Percentiles rank a stretch among this genome's conserved stretches.
Evolutionary conservation across 2,329 filamentous ascomycete species (phyloP).

Genomic region (Fusarium mexicanum): DNA sequence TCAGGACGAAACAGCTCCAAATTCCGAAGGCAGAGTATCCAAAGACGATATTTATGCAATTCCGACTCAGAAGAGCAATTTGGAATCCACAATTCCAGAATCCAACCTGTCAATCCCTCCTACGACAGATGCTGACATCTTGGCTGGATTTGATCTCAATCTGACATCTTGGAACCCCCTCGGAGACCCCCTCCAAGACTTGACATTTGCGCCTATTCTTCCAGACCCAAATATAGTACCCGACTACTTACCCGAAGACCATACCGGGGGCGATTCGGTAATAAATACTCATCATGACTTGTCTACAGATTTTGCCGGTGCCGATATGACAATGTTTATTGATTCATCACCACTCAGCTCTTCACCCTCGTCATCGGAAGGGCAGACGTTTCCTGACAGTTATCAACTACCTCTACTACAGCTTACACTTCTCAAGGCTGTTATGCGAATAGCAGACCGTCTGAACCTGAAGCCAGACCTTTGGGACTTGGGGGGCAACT

Average conservation of each 20-base stretch:
- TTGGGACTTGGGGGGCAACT: conserved; percentile 58
- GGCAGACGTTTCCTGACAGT: conserved; percentile 54
- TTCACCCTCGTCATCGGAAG: conserved; percentile 29
- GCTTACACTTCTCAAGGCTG: conserved; percentile 58
- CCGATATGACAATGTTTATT: conserved; percentile 31
- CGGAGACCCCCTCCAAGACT: conserved; percentile 28
- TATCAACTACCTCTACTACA: conserved; percentile 60
- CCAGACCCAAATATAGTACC: conserved; percentile 12
- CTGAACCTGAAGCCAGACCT: conserved; percentile 54
- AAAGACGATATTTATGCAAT: conserved; percentile 14
- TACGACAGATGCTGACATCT: conserved; percentile 20
- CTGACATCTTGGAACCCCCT: conserved; percentile 39
- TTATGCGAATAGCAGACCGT: conserved; percentile 58
- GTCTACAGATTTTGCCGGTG: background rate
- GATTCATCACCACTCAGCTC: conserved; percentile 34
- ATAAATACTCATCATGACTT: background rate
- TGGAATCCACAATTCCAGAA: background rate
- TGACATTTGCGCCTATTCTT: conserved; percentile 30
- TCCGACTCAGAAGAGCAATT: background rate
- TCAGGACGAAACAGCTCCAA: background rate
- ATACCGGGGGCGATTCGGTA: background rate
- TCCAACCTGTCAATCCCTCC: background rate
- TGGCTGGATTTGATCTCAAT: conserved; percentile 37
- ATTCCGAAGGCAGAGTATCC: background rate
- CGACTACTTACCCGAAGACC: conserved; percentile 14